Conservation (phyloP, 257 asterid species). For the Solanum appendiculatum region DNA sequence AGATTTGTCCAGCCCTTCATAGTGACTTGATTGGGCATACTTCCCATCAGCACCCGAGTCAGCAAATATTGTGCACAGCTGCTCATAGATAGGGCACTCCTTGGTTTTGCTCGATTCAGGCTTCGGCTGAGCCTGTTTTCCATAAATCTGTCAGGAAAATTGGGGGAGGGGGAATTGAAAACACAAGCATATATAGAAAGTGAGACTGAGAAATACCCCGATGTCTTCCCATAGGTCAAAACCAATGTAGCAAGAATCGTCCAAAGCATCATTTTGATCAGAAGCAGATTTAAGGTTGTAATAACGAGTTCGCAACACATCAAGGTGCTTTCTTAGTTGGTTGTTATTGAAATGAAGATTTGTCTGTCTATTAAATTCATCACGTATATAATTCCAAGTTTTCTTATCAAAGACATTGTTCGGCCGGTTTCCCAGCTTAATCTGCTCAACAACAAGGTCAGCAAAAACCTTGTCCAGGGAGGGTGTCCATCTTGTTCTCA, state of each 20-base stretch:
- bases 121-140: slow-evolving; percentile 57
- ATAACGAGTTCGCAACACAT: slow-evolving; percentile 81
- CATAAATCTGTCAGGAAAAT: neutral
- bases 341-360: slow-evolving; percentile 76
- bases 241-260: slow-evolving; percentile 65
- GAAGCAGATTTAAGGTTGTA: slow-evolving; percentile 52
- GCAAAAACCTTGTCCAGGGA: slow-evolving; percentile 75
- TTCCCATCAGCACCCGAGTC: slow-evolving; percentile 80
- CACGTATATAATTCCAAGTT: slow-evolving; percentile 81
- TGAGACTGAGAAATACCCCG: slow-evolving; percentile 35
- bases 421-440: slow-evolving; percentile 66
- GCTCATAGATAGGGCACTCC: slow-evolving; percentile 82
- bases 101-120: slow-evolving; percentile 66
- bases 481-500: slow-evolving; percentile 91
- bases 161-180: neutral
- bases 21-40: slow-evolving; percentile 96
- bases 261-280: slow-evolving; percentile 44
- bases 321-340: slow-evolving; percentile 88
- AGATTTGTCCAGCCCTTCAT: slow-evolving; percentile 49
- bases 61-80: slow-evolving; percentile 73
- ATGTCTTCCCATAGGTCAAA: slow-evolving; percentile 95
- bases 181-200: neutral
- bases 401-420: slow-evolving; percentile 89
- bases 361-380: slow-evolving; percentile 64
- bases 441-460: slow-evolving; percentile 77